Evolutionary conservation across 108 stramenopile genomes (phyloP).

Genomic region (Poteriospumella lacustris): DNA sequence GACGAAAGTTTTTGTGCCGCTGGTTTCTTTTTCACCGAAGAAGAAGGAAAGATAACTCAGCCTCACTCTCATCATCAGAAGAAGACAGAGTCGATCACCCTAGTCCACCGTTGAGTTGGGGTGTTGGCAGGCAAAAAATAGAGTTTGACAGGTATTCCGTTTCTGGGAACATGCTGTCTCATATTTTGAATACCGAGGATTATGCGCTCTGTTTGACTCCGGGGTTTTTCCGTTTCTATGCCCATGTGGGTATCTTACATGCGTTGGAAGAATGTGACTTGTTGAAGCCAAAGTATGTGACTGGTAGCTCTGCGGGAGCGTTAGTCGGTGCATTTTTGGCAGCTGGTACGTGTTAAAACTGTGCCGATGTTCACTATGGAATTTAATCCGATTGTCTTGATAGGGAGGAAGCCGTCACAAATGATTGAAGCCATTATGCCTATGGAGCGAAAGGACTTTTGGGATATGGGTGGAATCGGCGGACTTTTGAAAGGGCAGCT

Average conservation of each 20-base stretch:
- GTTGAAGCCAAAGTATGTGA: neutral
- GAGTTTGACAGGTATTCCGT: neutral
- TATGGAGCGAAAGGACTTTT: constrained; percentile 5
- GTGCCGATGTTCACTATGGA: neutral
- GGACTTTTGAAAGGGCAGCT: constrained; percentile 19
- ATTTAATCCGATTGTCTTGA: neutral
- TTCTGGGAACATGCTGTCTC: neutral
- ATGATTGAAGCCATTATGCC: neutral
- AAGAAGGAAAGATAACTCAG: too few species aligned
- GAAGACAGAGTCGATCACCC: too few species aligned
- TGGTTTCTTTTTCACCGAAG: too few species aligned
- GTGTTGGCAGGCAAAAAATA: too few species aligned
- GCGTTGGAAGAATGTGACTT: neutral
- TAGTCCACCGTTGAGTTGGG: too few species aligned
- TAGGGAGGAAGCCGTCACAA: neutral
- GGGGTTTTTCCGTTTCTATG: constrained; percentile 27
- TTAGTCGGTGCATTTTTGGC: constrained; percentile 1
- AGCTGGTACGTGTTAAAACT: neutral
- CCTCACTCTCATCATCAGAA: too few species aligned
- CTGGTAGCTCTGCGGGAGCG: constrained; percentile 24
- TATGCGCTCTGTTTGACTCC: constrained; percentile 14
- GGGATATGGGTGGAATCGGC: constrained; percentile 3
- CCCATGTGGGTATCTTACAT: neutral
- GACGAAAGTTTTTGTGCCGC: too few species aligned
- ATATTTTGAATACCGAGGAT: neutral